A percentile compares a stretch with the other conserved stretches of the same genome.
phyloP scores from a whole-genome alignment of 140 eudicot species.

The Cichorium intybus region DNA sequence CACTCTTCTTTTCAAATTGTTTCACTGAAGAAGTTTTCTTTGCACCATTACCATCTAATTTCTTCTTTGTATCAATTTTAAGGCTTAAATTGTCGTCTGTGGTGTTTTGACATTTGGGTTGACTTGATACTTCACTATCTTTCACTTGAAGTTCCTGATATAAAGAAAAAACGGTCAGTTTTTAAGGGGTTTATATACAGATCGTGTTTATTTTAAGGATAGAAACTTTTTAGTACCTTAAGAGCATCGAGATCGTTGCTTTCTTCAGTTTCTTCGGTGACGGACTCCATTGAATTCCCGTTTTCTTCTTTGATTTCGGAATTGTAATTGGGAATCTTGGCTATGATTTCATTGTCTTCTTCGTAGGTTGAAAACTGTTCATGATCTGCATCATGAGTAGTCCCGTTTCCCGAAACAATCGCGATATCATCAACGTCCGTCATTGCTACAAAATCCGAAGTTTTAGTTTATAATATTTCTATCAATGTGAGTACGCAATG shows the following conservation, averaged over 20 bases:
- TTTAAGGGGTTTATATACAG: background rate
- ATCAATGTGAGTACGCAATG: conserved; percentile 11
- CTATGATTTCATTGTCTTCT: conserved; percentile 36
- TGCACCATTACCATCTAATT: conserved; percentile 33
- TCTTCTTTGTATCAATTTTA: conserved; percentile 47
- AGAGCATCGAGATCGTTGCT: conserved; percentile 39
- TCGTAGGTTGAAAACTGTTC: conserved; percentile 25
- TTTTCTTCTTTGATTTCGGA: conserved; percentile 35
- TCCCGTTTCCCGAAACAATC: conserved; percentile 45
- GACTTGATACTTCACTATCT: conserved; percentile 26
- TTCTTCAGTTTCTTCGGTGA: conserved; percentile 34
- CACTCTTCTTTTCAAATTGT: conserved; percentile 41
- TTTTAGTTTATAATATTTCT: background rate
- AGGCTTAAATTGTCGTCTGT: conserved; percentile 24
- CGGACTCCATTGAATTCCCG: conserved; percentile 27
- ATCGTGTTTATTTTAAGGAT: background rate
- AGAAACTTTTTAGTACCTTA: conserved; percentile 41
- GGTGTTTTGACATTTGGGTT: conserved; percentile 35
- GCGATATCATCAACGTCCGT: conserved; percentile 47
- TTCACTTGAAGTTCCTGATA: conserved; percentile 51
- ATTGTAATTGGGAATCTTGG: conserved; percentile 36
- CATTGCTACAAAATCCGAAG: conserved; percentile 28
- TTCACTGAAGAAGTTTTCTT: conserved; percentile 44
- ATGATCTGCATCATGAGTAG: conserved; percentile 39
- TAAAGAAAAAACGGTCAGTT: background rate